These are phyloP conservation scores for Cladophialophora chaetospira DNA, from an alignment of 2,329 filamentous ascomycete genomes.

Conservation along the genomic window DNA sequence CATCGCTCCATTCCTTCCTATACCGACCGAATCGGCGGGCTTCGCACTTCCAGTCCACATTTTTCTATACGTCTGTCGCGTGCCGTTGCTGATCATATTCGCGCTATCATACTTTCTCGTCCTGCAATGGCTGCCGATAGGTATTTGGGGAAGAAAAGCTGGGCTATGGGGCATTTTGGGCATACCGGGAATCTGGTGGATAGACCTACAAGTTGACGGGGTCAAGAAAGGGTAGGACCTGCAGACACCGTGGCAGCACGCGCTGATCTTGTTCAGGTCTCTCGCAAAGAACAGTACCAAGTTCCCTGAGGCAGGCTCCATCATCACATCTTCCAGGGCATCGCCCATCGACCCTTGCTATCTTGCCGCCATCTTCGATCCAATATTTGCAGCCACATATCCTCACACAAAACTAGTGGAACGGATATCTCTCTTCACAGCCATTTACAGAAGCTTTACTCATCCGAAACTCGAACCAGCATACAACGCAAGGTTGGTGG, in stretches of 20 bases:
- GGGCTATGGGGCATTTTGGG: conserved; percentile 84
- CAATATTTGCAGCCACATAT: conserved; percentile 86
- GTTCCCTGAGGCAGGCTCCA: conserved; percentile 74
- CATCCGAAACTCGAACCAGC: conserved; percentile 55
- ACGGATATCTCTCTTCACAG: conserved; percentile 73
- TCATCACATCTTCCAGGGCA: conserved; percentile 90
- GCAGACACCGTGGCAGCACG: not conserved
- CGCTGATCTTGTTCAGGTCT: conserved; percentile 47
- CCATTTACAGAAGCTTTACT: conserved; percentile 72
- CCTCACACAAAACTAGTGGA: conserved; percentile 72
- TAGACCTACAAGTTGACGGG: conserved; percentile 96
- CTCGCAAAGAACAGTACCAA: conserved; percentile 72
- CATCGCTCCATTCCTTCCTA: conserved; percentile 91
- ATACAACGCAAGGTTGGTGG: conserved; percentile 54
- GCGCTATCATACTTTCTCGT: conserved; percentile 73
- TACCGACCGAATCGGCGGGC: conserved; percentile 65
- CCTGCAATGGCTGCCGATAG: conserved; percentile 78
- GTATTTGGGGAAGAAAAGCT: conserved; percentile 72
- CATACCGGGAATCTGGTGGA: conserved; percentile 95
- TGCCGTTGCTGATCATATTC: conserved; percentile 73
- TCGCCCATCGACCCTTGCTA: conserved; percentile 92
- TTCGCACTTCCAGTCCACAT: conserved; percentile 66
- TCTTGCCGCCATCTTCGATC: conserved; percentile 93
- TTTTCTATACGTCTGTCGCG: conserved; percentile 76
- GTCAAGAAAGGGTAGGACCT: conserved; percentile 77